phyloP scores from a whole-genome alignment of 345 rosid genomes.

The Eucalyptus pumila region DNA sequence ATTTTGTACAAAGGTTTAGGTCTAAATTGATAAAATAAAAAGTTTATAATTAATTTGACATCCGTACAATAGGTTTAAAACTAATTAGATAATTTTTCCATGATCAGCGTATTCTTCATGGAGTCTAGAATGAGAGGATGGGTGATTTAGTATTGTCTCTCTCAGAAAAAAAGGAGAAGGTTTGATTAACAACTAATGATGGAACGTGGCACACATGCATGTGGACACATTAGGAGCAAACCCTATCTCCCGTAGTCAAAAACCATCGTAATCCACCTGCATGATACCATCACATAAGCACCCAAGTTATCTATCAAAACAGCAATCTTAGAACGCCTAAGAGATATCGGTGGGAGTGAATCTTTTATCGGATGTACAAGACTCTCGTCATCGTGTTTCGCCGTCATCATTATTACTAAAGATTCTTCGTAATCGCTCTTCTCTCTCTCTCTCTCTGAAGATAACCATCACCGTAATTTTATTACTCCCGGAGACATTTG shows the following conservation, averaged over 20 bases:
- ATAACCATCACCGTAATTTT: not conserved
- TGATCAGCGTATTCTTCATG: too few relatives aligned
- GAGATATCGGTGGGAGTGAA: too few relatives aligned
- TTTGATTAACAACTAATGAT: not conserved
- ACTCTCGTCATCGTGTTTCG: not conserved
- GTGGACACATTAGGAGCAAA: not conserved
- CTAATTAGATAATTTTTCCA: not conserved
- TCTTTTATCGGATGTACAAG: too few relatives aligned
- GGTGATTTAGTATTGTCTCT: not conserved
- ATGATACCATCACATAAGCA: not conserved
- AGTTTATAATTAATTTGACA: not conserved
- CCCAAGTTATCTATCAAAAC: not conserved
- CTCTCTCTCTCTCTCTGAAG: not conserved
- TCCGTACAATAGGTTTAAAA: not conserved
- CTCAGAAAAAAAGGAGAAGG: not conserved
- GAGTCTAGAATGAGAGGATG: not conserved
- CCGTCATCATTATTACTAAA: not conserved
- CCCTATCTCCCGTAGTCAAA: not conserved
- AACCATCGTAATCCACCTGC: not conserved
- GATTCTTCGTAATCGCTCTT: not conserved
- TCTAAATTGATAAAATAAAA: too few relatives aligned
- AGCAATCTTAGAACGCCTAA: not conserved
- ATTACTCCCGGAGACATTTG: not conserved
- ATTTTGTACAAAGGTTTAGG: too few relatives aligned
- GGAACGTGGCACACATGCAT: not conserved